These are phyloP conservation scores for Penicillium herquei DNA, from an alignment of 495 filamentous ascomycete species.

Conservation along the genomic window DNA sequence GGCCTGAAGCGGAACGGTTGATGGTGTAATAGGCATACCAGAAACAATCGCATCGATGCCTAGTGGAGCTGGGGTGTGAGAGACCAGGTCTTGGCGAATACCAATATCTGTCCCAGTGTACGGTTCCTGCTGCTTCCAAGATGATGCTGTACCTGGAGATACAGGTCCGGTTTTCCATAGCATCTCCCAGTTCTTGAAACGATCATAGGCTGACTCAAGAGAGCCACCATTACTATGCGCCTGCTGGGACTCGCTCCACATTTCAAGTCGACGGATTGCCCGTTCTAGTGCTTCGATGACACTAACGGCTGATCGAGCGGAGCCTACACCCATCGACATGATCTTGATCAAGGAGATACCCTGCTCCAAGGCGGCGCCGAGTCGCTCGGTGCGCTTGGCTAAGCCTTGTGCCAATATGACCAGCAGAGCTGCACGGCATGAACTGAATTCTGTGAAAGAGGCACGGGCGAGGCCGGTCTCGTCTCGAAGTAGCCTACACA, in stretches of 20 bases:
- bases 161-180: slow-evolving; percentile 51
- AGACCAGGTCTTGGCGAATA: slow-evolving; percentile 12
- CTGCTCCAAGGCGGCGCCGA: slow-evolving; percentile 44
- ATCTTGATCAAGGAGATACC: slow-evolving; percentile 51
- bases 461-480: slow-evolving; percentile 49
- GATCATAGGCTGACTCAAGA: slow-evolving; percentile 47
- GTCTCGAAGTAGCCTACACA: slow-evolving; percentile 47
- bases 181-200: slow-evolving; percentile 54
- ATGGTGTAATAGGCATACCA: slow-evolving; percentile 16
- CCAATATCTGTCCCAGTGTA: slow-evolving; percentile 19
- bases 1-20: slow-evolving; percentile 11
- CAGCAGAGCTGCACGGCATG: slow-evolving; percentile 49
- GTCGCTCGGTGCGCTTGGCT: slow-evolving; percentile 47
- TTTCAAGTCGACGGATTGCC: slow-evolving; percentile 45
- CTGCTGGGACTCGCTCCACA: slow-evolving; percentile 39
- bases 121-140: slow-evolving; percentile 18
- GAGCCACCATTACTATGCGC: slow-evolving; percentile 28
- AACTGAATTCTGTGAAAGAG: slow-evolving; percentile 53
- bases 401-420: slow-evolving; percentile 50
- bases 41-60: slow-evolving; percentile 10
- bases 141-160: slow-evolving; percentile 29
- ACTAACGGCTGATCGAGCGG: slow-evolving; percentile 48
- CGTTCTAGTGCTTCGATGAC: slow-evolving; percentile 53
- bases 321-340: slow-evolving; percentile 52
- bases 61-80: slow-evolving; percentile 10